These are phyloP conservation scores for Quercus wislizeni DNA, from an alignment of 306 rosid genomes.

Conservation along the genomic window DNA sequence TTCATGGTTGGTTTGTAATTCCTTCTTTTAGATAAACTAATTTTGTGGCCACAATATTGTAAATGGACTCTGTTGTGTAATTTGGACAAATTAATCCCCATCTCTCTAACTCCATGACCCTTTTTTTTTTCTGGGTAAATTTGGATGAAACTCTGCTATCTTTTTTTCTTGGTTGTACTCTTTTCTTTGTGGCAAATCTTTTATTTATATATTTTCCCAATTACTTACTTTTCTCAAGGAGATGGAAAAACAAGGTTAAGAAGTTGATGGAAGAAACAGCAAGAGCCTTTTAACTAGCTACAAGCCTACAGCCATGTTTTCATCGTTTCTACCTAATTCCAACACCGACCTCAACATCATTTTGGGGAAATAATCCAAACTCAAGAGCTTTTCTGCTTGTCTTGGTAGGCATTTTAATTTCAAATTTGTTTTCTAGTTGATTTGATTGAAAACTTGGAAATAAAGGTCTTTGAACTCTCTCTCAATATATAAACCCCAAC, in stretches of 20 bases:
- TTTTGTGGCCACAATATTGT: too few species aligned
- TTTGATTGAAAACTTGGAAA: not conserved
- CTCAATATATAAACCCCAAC: not conserved
- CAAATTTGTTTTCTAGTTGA: not conserved
- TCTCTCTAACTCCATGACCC: too few species aligned
- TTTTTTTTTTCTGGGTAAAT: too few species aligned
- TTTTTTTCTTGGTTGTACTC: too few species aligned
- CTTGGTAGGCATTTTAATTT: not conserved
- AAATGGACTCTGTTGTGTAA: too few species aligned
- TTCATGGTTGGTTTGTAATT: too few species aligned
- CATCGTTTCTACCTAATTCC: slow-evolving; percentile 4
- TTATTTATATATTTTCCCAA: too few species aligned
- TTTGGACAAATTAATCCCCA: too few species aligned
- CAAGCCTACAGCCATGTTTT: not conserved
- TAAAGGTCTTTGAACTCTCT: not conserved
- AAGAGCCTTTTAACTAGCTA: slow-evolving; percentile 58
- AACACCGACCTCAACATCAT: not conserved
- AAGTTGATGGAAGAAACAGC: slow-evolving; percentile 90
- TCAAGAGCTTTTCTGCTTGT: not conserved
- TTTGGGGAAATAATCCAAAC: not conserved
- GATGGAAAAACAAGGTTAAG: slow-evolving; percentile 75
- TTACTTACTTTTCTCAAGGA: slow-evolving; percentile 42
- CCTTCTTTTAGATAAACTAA: too few species aligned
- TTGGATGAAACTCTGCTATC: too few species aligned
- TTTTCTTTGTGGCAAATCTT: too few species aligned